Evolutionary conservation across 345 rosid species (phyloP).

Genomic region (Gossypium bickii): DNA sequence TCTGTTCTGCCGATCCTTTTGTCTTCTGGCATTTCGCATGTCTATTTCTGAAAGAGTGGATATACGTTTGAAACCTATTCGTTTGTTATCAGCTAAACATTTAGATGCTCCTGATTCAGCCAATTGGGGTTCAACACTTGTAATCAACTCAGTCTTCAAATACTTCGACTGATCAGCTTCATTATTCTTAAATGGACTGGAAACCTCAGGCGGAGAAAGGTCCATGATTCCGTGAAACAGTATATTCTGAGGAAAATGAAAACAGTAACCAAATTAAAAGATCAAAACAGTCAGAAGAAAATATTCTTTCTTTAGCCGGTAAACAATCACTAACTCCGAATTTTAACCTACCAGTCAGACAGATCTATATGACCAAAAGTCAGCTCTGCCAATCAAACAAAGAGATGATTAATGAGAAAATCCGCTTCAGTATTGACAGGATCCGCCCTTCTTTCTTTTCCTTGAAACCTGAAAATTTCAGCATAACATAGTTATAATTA

Average conservation of each 20-base stretch:
- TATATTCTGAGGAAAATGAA: no score
- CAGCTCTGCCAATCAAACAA: neutral
- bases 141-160: neutral
- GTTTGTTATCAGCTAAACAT: neutral
- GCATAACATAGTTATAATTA: neutral
- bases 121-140: neutral
- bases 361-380: neutral
- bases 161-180: neutral
- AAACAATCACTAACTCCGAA: no score
- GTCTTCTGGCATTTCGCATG: neutral
- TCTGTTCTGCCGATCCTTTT: accelerated
- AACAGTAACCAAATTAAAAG: no score
- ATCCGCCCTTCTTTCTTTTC: neutral
- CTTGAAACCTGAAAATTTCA: neutral
- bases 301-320: no score
- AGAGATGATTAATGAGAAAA: neutral
- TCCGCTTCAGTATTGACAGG: neutral
- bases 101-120: neutral
- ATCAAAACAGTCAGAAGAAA: no score
- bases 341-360: no score
- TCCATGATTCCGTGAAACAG: neutral
- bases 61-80: neutral
- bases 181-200: neutral
- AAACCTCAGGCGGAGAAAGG: no score
- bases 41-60: no score